These are phyloP conservation scores for Besnoitia besnoiti DNA, from an alignment of 169 alveolate species.

Conservation along the genomic window DNA sequence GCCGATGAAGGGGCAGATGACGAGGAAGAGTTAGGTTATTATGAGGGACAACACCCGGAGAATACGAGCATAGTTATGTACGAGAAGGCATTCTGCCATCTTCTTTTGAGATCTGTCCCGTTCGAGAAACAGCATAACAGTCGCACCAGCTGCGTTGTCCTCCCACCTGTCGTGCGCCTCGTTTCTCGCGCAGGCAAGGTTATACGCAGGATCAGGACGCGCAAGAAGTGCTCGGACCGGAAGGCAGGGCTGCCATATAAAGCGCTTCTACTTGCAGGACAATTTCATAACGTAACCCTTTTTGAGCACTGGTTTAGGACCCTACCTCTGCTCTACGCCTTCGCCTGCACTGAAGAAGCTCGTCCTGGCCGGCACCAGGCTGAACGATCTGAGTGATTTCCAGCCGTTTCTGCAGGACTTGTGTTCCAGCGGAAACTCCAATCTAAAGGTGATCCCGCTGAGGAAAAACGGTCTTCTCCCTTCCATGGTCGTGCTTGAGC, in stretches of 20 bases:
- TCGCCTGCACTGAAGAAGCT: neutral
- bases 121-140: too few species aligned
- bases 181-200: too few species aligned
- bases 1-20: too few species aligned
- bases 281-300: neutral
- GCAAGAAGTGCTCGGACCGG: too few species aligned
- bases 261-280: neutral
- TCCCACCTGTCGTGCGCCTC: too few species aligned
- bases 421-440: neutral
- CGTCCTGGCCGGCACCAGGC: neutral
- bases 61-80: too few species aligned
- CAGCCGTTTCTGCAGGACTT: neutral
- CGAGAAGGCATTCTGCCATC: too few species aligned
- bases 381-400: neutral
- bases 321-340: neutral
- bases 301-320: neutral
- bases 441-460: neutral
- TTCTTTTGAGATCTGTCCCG: too few species aligned
- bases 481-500: neutral
- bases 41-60: too few species aligned
- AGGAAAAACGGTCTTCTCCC: neutral
- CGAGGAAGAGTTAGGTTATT: too few species aligned
- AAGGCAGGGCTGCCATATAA: neutral
- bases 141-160: too few species aligned
- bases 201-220: too few species aligned